Evolutionary conservation across 257 asterid species (phyloP).

Genomic region (Paulownia fortunei): DNA sequence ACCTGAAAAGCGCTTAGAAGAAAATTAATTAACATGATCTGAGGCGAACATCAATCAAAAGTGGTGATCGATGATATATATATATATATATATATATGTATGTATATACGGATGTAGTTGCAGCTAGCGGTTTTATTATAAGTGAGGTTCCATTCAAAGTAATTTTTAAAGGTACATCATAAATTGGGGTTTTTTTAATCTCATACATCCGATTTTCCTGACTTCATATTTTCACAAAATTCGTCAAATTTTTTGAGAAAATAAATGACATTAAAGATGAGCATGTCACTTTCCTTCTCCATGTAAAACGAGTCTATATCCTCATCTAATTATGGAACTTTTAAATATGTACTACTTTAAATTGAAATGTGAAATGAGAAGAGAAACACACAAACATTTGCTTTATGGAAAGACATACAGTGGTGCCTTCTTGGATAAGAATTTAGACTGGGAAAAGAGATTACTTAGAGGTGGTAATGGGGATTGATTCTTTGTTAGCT

Average conservation of each 20-base stretch:
- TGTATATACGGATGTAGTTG: not conserved
- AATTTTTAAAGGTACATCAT: too few species aligned
- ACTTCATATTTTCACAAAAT: not conserved
- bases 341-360: not conserved
- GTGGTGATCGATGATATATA: not conserved
- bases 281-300: not conserved
- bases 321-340: not conserved
- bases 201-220: not conserved
- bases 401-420: not conserved
- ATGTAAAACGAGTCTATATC: not conserved
- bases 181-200: not conserved
- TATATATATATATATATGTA: too few species aligned
- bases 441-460: constrained; percentile 12
- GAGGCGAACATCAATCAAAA: not conserved
- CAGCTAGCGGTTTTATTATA: not conserved
- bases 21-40: not conserved
- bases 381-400: not conserved
- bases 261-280: too few species aligned
- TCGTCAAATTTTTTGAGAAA: not conserved
- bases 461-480: constrained; percentile 28
- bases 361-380: not conserved
- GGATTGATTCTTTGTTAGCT: constrained; percentile 29
- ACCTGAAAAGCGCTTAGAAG: not conserved
- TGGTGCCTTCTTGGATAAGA: not conserved
- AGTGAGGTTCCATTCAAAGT: not conserved